Base-by-base conservation (phyloP, 2,329 filamentous ascomycete species). In the Monilinia fructigena region DNA sequence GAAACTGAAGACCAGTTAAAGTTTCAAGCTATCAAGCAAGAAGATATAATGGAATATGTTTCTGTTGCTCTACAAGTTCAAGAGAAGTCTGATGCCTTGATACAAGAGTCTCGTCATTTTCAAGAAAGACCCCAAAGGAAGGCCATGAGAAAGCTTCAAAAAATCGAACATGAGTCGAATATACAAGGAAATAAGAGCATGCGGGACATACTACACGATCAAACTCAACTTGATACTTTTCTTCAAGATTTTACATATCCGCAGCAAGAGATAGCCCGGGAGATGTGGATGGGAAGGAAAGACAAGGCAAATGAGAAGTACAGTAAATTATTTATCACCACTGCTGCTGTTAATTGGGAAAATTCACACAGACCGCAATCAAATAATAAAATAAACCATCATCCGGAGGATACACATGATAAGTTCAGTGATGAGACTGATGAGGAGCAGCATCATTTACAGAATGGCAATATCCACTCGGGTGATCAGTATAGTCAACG, bases 191-290 rank as follows among this genome's bases (percentile, higher is more conserved):
- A 38, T 8, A 23, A 14, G 8, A 38, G 18, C 20, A 26, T 23
- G 28, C 56, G 20, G 50, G 56, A 60, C 23, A 3, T 50, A 5
- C 56, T 60, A 16, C 20, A 60, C 28, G 42, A 60, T 48, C 31
- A 16, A 10, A 23, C 12, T 60, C 56, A 60, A 28, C 42, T 60
- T 60, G 42, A 60, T 6, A 12, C 20, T 2, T 60, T 48, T 10
- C 20, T 60, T 23, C 42, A 60, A 35, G 42, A 48, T n/a, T 60
- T 60, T 20, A 48, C 42, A 14, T 0, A n/a, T 35, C 10, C 28
- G 10, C 42, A 60, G 12, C 56, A 60, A 48, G 42, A 18, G 1
- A 23, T 31, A 0, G 56, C 20, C 11, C 12, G 28, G 2, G 20
- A 38, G 2, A 48, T 48, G 7, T 60, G 56, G 56, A 60, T 60